Evolutionary conservation across 768 basidiomycete species (phyloP), one percentile per base, ranked within the genome.

Genomic region (Kwoniella botswanensis): DNA sequence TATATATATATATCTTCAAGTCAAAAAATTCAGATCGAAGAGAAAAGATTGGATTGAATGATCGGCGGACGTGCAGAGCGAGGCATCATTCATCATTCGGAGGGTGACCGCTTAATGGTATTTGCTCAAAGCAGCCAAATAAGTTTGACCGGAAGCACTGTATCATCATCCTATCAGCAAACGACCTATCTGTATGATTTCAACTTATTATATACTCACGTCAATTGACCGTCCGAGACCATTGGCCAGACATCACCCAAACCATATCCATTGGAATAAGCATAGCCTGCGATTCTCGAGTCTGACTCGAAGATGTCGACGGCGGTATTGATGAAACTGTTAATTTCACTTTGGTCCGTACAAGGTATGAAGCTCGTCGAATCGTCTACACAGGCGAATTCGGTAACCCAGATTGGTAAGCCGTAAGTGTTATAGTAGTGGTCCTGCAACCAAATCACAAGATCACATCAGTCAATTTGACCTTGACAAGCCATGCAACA

Each of bases 301-400:
- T 81, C 80, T 21, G 71, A 65, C 55, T 82, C 79, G 26, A 82
- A 79, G 44, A 82, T 65, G 24, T 73, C 77, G 43, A 82, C 81
- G 54, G 80, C 77, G 24, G 75, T 72, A 63, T 67, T 50, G 68
- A 82, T 80, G 74, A 69, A 80, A 15, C 17, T 43, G 76, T 82
- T 65, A 71, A 82, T 82, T 63, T 79, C 70, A 53, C 41, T 56
- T 68, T 82, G 81, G 67, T 82, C 75, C 24, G 77, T 77, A 65
- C 79, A 82, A 15, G 79, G 77, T 15, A 72, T 58, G 66, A 77
- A 80, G 15, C 63, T 67, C 29, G 68, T 73, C 35, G 72, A 67
- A 63, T 82, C 80, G 68, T 82, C 75, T 18, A 79, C 77, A 57
- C 77, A 79, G 12, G 77, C 77, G 57, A 76, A 73, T 53, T 79